These are phyloP conservation scores for Globisporangium cederbergense DNA, from an alignment of 352 stramenopile species.

Conservation along the genomic window DNA sequence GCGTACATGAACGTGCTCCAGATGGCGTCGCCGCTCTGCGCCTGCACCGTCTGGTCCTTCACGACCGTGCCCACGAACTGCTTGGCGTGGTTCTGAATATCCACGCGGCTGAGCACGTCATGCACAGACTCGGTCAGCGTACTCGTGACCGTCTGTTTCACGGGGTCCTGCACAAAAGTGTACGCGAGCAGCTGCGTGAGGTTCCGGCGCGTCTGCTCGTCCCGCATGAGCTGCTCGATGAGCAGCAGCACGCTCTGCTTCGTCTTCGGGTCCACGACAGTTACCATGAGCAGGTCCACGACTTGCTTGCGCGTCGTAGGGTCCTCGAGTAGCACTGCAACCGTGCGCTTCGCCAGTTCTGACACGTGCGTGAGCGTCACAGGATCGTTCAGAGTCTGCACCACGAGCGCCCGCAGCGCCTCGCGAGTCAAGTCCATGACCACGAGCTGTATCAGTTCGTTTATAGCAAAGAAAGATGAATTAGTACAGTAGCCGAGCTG, in stretches of 20 bases:
- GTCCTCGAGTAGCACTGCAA: conserved; percentile 50
- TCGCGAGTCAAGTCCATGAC: conserved; percentile 64
- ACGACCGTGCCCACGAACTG: conserved; percentile 80
- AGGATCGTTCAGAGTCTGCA: conserved; percentile 60
- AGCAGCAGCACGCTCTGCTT: conserved; percentile 48
- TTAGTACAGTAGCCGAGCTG: background rate
- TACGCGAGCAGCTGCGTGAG: conserved; percentile 59
- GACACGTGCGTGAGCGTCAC: conserved; percentile 50
- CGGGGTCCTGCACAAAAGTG: conserved; percentile 61
- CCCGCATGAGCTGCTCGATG: conserved; percentile 61
- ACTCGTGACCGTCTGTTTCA: conserved; percentile 57
- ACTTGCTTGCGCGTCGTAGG: conserved; percentile 48
- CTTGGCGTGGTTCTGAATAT: conserved; percentile 82
- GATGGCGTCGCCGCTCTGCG: conserved; percentile 72
- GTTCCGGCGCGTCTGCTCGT: conserved; percentile 48
- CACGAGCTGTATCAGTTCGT: conserved; percentile 41
- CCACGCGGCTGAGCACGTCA: conserved; percentile 64
- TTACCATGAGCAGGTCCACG: conserved; percentile 48
- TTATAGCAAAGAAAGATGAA: background rate
- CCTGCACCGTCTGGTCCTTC: conserved; percentile 77
- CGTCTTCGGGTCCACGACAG: conserved; percentile 42
- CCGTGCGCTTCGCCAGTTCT: conserved; percentile 44
- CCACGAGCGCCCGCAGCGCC: conserved; percentile 42
- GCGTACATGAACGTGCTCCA: conserved; percentile 83
- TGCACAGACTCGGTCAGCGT: conserved; percentile 70